Evolutionary conservation across 768 basidiomycete genomes (phyloP), one percentile per base, ranked within the genome.

Genomic region (Pleurotus citrinopileatus): DNA sequence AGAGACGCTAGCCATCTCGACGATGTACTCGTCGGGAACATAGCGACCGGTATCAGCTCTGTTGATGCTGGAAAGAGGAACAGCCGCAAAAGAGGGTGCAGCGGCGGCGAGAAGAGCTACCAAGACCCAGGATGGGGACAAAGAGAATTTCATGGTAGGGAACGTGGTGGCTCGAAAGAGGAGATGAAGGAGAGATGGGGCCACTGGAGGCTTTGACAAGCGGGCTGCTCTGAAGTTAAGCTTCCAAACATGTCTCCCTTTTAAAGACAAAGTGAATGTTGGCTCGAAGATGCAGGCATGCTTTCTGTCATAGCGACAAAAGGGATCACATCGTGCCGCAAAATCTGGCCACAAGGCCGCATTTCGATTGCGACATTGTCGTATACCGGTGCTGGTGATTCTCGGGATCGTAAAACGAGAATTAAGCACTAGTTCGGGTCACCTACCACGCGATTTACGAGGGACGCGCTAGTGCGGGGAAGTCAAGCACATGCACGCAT

Each of bases 21-120:
- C 73, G 54, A 85, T 81, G 60, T 80, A 85, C 56, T 75, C 76
- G 63, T 81, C 79, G 10, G 77, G 69, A 15, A 81, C 67, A 53
- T 63, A 69, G 9, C 67, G 66, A n/a, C 71, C 55, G 37, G 71
- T 74, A 12, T 70, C 67, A 13, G 62, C 68, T 47, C 63, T 68
- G 61, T 74, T 65, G 53, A 79, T 65, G 48, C 60, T 62, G 19
- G 74, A 74, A 52, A 77, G 64, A 12, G 73, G 67, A 45, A 68
- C 56, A 26, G 64, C 63, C 27, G 65, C 70, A 19, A 65, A 61
- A 7, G 63, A 65, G 15, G 63, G 60, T 34, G 32, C 9, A 44
- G 62, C 54, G 26, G 67, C 64, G 45, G 60, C 56, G 56, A 70
- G 52, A 38, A 75, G 58, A 42, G 65, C 58, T 61, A 64, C 64